phyloP scores from a whole-genome alignment of 1,139 yeast genomes.

The Maudiozyma humilis region DNA sequence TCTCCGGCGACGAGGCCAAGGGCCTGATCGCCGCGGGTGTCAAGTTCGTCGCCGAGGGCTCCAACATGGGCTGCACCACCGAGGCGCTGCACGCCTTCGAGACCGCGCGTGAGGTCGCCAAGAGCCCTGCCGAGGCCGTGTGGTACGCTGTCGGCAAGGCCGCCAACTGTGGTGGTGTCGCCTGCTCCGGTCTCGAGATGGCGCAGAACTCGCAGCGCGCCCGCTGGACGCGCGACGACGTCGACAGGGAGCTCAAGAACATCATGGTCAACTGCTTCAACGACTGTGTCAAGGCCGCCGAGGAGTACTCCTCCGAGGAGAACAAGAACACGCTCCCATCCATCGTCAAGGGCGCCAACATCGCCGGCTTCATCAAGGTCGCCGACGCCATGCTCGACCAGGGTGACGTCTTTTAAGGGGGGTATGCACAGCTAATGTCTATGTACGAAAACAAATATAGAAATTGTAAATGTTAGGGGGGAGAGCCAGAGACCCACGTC shows the following conservation, averaged over 20 bases:
- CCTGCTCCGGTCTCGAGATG: conserved; percentile 63
- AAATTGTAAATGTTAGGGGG: no score
- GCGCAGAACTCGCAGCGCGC: conserved; percentile 78
- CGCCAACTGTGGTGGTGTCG: conserved; percentile 32
- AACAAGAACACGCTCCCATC: conserved; percentile 62
- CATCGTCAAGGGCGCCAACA: conserved; percentile 62
- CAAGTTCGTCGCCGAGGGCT: conserved; percentile 68
- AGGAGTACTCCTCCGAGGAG: conserved; percentile 64
- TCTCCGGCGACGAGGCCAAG: conserved; percentile 93
- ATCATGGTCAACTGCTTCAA: conserved; percentile 92
- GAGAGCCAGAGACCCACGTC: no score
- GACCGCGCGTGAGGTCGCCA: no score
- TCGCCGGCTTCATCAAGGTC: conserved; percentile 68
- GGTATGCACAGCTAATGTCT: conserved; percentile 34
- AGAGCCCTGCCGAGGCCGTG: conserved; percentile 41
- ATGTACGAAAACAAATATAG: background rate
- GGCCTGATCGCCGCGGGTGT: conserved; percentile 87
- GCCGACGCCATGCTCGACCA: conserved; percentile 72
- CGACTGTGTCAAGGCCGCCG: conserved; percentile 84
- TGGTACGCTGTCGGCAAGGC: conserved; percentile 62
- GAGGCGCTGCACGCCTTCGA: conserved; percentile 63
- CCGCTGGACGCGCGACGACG: conserved; percentile 43
- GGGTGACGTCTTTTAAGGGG: conserved; percentile 74
- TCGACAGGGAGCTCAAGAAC: conserved; percentile 57
- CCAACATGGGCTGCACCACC: conserved; percentile 59